Conservation (phyloP, 2,329 filamentous ascomycete genomes). For the Emergomyces orientalis region DNA sequence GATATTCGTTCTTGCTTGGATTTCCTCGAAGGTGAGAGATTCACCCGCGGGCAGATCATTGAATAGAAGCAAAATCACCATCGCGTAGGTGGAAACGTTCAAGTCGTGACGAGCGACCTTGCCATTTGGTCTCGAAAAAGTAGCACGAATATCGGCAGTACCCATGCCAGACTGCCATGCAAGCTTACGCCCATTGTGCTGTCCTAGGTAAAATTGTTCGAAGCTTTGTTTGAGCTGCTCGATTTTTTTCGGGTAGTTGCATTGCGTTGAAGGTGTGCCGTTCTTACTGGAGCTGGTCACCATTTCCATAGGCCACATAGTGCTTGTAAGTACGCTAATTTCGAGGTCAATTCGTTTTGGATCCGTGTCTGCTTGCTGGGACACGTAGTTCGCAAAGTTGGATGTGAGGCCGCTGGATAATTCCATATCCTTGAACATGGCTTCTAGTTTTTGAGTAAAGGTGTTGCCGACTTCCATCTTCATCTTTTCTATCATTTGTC, state of each 20-base stretch:
- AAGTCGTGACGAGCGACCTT: constrained; percentile 76
- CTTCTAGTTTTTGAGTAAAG: constrained; percentile 86
- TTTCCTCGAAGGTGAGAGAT: constrained; percentile 59
- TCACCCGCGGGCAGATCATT: constrained; percentile 57
- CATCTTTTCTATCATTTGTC: constrained; percentile 93
- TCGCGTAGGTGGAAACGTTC: constrained; percentile 84
- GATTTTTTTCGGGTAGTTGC: constrained; percentile 67
- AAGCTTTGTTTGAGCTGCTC: constrained; percentile 72
- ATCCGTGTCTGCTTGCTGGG: constrained; percentile 47
- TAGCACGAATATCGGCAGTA: constrained; percentile 76
- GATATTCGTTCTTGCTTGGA: constrained; percentile 73
- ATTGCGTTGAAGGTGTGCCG: constrained; percentile 39
- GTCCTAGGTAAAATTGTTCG: constrained; percentile 76
- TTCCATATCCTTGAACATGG: constrained; percentile 96
- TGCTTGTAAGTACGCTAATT: constrained; percentile 80
- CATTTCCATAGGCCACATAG: constrained; percentile 88
- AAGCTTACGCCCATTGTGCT: constrained; percentile 78
- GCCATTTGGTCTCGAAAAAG: constrained; percentile 60
- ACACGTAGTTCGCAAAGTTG: constrained; percentile 64
- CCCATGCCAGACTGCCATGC: constrained; percentile 74
- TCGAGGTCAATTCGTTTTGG: constrained; percentile 64
- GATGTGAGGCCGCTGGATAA: constrained; percentile 74
- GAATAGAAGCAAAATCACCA: constrained; percentile 83
- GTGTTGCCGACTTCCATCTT: constrained; percentile 92
- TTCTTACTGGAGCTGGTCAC: constrained; percentile 54